Evolutionary conservation across 441 rosid genomes (phyloP), one percentile per base, ranked within the genome.

Genomic region (Macaranga tanarius): DNA sequence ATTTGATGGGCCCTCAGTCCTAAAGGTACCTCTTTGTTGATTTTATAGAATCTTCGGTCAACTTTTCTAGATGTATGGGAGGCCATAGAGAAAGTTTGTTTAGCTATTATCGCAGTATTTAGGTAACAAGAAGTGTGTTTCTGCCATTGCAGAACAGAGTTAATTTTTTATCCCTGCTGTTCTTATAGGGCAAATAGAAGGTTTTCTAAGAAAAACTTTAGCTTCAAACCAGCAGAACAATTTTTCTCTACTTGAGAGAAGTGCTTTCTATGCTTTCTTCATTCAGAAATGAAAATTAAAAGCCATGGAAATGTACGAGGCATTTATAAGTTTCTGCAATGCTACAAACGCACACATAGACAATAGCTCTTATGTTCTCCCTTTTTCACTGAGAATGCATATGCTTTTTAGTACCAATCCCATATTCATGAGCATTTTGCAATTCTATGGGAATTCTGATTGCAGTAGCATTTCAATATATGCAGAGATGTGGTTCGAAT

Each of bases 401-500:
- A 58, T 6, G 51, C 70, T 65, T 58, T 17, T 20, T 31, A 28
- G 10, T 19, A 60, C 3, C 47, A 31, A 20, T 61, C 40, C 25
- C 17, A 13, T 15, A 40, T 34, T 45, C 64, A 38, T 62, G 31
- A 23, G 7, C 7, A 17, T 48, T n/a, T 69, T 60, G 26, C 20
- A 22, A 23, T 20, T 10, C 58, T 25, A 15, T 10, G 59, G 42
- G 7, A 70, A 59, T 60, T 63, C 67, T 74, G 45, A 55, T 28
- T 25, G 22, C 52, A 25, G 59, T 69, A 58, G 50, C 65, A 25
- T 76, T 45, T 62, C 57, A 55, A 11, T 50, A 45, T 11, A 5
- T 81, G 84, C 85, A 90, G 93, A 86, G 86, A 75, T 78, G 82
- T 74, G 82, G 86, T 70, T 86, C 90, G 22, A 79, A 72, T 80